A percentile compares a stretch with the other conserved stretches of the same genome.
Evolutionary conservation across 495 filamentous ascomycete genomes (phyloP).

Genomic region (Cetradonia linearis): DNA sequence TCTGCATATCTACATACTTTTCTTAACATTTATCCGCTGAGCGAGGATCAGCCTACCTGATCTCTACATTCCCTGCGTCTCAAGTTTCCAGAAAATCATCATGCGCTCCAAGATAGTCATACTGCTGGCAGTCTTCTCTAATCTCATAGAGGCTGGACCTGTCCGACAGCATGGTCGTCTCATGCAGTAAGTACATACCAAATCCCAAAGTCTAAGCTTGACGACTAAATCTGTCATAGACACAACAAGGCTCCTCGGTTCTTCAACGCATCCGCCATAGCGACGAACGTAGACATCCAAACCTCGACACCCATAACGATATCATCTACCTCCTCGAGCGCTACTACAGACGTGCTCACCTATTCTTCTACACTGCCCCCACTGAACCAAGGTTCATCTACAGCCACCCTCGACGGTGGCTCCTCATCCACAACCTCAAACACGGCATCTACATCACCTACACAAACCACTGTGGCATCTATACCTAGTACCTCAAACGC

Average conservation of each 20-base stretch:
- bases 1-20: neutral
- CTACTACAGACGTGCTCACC: neutral
- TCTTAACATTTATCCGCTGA: constrained; percentile 6
- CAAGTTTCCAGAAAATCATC: neutral
- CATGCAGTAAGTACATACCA: constrained; percentile 15
- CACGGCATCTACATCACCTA: neutral
- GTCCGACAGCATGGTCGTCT: constrained; percentile 16
- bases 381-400: neutral
- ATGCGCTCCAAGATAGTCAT: constrained; percentile 20
- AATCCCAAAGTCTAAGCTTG: neutral
- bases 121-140: constrained; percentile 25
- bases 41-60: neutral
- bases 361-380: neutral
- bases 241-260: constrained; percentile 10
- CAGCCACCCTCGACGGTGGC: neutral
- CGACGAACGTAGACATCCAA: constrained; percentile 5
- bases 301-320: constrained; percentile 9
- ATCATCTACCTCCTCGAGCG: constrained; percentile 8
- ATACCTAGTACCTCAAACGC: neutral
- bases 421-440: neutral
- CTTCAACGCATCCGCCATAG: constrained; percentile 11
- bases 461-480: neutral
- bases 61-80: neutral
- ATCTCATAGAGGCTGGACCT: constrained; percentile 20
- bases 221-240: constrained; percentile 12